Conservation (phyloP, 805 yeast genomes). For the Myxozyma vanderwaltii region DNA sequence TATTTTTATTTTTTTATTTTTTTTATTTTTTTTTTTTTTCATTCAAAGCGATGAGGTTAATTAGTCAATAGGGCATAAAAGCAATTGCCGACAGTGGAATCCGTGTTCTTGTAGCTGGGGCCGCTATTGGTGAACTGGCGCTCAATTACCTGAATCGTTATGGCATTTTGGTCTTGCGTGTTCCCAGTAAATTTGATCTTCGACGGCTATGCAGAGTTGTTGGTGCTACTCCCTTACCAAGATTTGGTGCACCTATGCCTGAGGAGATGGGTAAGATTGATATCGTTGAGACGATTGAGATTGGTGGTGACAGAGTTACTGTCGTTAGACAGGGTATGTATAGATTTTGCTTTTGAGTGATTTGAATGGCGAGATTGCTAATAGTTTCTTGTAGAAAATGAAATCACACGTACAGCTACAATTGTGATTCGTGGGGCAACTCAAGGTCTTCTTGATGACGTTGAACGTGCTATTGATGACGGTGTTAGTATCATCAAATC, state of each 20-base stretch:
- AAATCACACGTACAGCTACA: slow-evolving; percentile 79
- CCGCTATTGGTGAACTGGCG: slow-evolving; percentile 89
- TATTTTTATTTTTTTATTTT: background rate
- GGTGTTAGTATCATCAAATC: slow-evolving; percentile 93
- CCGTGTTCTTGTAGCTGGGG: slow-evolving; percentile 89
- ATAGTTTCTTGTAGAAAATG: slow-evolving; percentile 37
- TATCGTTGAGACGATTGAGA: slow-evolving; percentile 84
- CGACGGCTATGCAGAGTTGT: slow-evolving; percentile 94
- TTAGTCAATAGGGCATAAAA: slow-evolving; percentile 54
- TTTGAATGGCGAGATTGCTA: background rate
- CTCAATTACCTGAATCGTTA: slow-evolving; percentile 89
- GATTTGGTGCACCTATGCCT: slow-evolving; percentile 89
- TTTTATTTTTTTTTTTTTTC: background rate
- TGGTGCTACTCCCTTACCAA: slow-evolving; percentile 94
- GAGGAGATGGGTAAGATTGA: slow-evolving; percentile 92
- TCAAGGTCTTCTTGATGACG: slow-evolving; percentile 86
- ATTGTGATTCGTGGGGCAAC: slow-evolving; percentile 96
- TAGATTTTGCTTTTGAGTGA: background rate
- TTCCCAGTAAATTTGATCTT: slow-evolving; percentile 90
- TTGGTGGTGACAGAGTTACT: slow-evolving; percentile 97
- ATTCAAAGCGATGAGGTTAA: too few species aligned
- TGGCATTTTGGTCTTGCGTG: slow-evolving; percentile 79
- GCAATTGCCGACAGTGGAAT: slow-evolving; percentile 84
- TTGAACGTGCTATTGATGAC: slow-evolving; percentile 96
- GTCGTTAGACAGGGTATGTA: slow-evolving; percentile 74